phyloP scores from a whole-genome alignment of 169 alveolate genomes.

The Cryptosporidium viatorum region DNA sequence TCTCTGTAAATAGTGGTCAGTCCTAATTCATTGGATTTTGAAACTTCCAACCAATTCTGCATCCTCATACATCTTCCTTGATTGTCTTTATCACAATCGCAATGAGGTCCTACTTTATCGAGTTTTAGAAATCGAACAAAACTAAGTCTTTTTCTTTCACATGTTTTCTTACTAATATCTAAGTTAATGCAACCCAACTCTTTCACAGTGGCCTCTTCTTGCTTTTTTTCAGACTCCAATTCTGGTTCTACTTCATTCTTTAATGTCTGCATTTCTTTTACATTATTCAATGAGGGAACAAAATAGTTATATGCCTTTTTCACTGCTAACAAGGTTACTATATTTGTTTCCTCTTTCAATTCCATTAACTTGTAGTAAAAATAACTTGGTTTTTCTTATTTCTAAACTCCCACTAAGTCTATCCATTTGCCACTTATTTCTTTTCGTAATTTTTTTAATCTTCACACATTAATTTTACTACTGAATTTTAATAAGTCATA shows the following conservation, averaged over 20 bases:
- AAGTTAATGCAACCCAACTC: background rate
- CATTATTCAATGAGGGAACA: conserved; percentile 53
- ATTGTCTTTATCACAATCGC: conserved; percentile 55
- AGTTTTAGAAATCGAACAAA: conserved; percentile 15
- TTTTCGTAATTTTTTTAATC: background rate
- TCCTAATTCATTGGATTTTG: conserved; percentile 11
- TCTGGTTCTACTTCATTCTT: background rate
- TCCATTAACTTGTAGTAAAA: conserved; percentile 6
- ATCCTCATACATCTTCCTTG: conserved; percentile 48
- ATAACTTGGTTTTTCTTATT: background rate
- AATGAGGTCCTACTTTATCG: conserved; percentile 39
- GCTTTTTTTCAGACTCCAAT: background rate
- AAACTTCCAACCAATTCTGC: conserved; percentile 51
- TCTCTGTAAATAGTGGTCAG: conserved; percentile 31
- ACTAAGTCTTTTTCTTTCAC: conserved; percentile 14
- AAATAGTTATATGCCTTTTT: conserved; percentile 56
- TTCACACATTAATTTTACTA: background rate
- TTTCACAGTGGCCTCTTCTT: background rate
- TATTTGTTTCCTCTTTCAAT: conserved; percentile 19
- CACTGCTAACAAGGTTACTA: conserved; percentile 38
- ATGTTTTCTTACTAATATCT: background rate
- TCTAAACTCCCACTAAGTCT: background rate
- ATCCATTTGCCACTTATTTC: conserved; percentile 13
- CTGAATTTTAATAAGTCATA: background rate
- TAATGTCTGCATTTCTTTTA: background rate